Evolutionary conservation across 768 basidiomycete genomes (phyloP).

Genomic region (Megacollybia marginata): DNA sequence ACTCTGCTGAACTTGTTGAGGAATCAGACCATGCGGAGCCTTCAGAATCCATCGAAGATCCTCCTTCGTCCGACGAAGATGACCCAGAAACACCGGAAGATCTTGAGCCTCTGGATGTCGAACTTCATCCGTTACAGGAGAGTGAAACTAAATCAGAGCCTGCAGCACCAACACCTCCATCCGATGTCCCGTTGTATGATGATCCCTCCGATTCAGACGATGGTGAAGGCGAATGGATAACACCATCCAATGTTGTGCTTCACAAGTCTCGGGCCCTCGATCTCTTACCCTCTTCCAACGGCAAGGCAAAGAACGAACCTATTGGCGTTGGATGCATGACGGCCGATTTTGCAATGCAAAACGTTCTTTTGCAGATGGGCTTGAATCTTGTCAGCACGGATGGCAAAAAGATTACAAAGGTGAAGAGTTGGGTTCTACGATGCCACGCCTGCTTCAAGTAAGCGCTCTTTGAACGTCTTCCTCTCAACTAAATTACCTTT

Average conservation of each 20-base stretch:
- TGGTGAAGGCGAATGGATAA: constrained; percentile 96
- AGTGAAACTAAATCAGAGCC: constrained; percentile 12
- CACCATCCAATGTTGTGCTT: constrained; percentile 73
- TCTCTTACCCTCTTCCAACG: constrained; percentile 53
- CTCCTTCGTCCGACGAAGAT: not conserved
- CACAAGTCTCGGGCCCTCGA: constrained; percentile 88
- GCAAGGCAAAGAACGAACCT: constrained; percentile 26
- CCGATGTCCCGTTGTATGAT: constrained; percentile 45
- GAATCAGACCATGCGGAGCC: constrained; percentile 5
- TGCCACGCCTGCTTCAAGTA: constrained; percentile 99
- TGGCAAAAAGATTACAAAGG: constrained; percentile 82
- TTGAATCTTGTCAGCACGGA: constrained; percentile 84
- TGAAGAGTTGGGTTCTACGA: constrained; percentile 92
- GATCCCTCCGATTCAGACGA: constrained; percentile 77
- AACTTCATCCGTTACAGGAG: constrained; percentile 28
- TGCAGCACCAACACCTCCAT: constrained; percentile 10
- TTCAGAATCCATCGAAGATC: constrained; percentile 8
- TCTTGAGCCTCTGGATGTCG: constrained; percentile 37
- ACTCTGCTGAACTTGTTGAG: not conserved
- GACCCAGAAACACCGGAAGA: constrained; percentile 8
- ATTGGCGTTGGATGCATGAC: constrained; percentile 89
- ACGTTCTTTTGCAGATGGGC: constrained; percentile 92
- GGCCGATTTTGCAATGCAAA: constrained; percentile 98
- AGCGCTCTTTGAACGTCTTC: constrained; percentile 23
- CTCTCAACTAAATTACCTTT: not conserved